These are phyloP conservation scores for Onygena corvina DNA, from an alignment of 2,329 filamentous ascomycete species.

Conservation along the genomic window DNA sequence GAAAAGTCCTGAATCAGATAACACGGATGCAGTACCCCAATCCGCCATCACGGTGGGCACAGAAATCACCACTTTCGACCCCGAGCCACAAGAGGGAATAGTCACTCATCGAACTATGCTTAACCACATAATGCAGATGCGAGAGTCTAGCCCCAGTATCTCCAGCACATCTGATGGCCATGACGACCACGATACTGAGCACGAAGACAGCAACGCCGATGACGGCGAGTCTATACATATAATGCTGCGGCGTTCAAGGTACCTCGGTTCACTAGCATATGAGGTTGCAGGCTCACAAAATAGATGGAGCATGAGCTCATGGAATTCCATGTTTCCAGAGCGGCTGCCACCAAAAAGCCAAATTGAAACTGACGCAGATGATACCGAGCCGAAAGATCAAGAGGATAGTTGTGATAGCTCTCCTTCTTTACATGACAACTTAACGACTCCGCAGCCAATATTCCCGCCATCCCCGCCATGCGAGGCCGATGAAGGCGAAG, in stretches of 20 bases:
- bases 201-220: slow-evolving; percentile 23
- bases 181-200: slow-evolving; percentile 19
- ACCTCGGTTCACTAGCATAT: slow-evolving; percentile 24
- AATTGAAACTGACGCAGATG: neutral
- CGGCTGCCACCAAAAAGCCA: slow-evolving; percentile 8
- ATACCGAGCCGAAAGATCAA: slow-evolving; percentile 3
- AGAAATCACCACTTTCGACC: slow-evolving; percentile 51
- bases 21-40: slow-evolving; percentile 40
- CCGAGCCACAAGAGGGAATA: slow-evolving; percentile 54
- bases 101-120: slow-evolving; percentile 34
- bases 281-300: slow-evolving; percentile 25
- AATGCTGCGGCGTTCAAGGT: slow-evolving; percentile 40
- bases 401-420: slow-evolving; percentile 9
- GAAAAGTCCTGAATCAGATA: slow-evolving; percentile 13
- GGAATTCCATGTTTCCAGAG: slow-evolving; percentile 33
- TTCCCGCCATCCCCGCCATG: slow-evolving; percentile 3
- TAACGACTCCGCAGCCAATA: slow-evolving; percentile 8
- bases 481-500: neutral
- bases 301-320: slow-evolving; percentile 36
- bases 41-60: slow-evolving; percentile 54
- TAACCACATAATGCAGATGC: slow-evolving; percentile 39
- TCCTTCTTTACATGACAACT: slow-evolving; percentile 5
- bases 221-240: slow-evolving; percentile 46
- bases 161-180: slow-evolving; percentile 30
- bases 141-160: slow-evolving; percentile 34